These are phyloP conservation scores for Polygonum aviculare DNA, from an alignment of 148 eudicot species.

Conservation along the genomic window DNA sequence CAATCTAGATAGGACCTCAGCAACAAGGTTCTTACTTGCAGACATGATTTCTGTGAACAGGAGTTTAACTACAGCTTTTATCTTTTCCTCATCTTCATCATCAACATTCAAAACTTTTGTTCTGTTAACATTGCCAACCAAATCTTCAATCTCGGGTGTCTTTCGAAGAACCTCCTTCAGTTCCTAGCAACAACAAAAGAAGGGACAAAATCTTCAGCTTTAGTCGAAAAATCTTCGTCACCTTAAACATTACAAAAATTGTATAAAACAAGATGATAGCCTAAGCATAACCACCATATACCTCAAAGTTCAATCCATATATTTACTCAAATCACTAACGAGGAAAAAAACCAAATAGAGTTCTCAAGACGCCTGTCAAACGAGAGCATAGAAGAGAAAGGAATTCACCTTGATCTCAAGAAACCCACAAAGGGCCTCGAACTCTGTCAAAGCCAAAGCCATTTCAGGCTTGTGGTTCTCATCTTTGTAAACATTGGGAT, in stretches of 20 bases:
- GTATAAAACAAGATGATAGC: neutral
- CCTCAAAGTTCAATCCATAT: neutral
- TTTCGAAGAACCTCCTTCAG: conserved; percentile 52
- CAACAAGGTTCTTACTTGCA: conserved; percentile 47
- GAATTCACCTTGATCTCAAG: conserved; percentile 37
- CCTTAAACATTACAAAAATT: neutral
- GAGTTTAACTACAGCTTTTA: conserved; percentile 40
- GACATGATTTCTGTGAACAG: conserved; percentile 76
- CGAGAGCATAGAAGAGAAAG: neutral
- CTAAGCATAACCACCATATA: neutral
- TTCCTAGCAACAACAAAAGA: conserved; percentile 34
- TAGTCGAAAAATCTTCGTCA: neutral
- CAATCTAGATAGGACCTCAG: conserved; percentile 46
- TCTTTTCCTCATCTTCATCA: conserved; percentile 34
- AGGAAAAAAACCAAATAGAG: neutral
- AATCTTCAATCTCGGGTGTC: conserved; percentile 71
- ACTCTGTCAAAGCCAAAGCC: conserved; percentile 62
- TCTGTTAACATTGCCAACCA: conserved; percentile 49
- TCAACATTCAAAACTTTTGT: conserved; percentile 36
- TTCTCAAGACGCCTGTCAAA: neutral
- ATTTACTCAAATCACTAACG: neutral
- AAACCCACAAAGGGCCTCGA: conserved; percentile 69
- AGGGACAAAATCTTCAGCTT: neutral
- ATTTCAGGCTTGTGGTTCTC: conserved; percentile 69
- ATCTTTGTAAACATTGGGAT: conserved; percentile 52